Percentiles rank a stretch among this genome's conserved stretches.
phyloP scores from a whole-genome alignment of 768 basidiomycete species.

The Boletellus ananas region DNA sequence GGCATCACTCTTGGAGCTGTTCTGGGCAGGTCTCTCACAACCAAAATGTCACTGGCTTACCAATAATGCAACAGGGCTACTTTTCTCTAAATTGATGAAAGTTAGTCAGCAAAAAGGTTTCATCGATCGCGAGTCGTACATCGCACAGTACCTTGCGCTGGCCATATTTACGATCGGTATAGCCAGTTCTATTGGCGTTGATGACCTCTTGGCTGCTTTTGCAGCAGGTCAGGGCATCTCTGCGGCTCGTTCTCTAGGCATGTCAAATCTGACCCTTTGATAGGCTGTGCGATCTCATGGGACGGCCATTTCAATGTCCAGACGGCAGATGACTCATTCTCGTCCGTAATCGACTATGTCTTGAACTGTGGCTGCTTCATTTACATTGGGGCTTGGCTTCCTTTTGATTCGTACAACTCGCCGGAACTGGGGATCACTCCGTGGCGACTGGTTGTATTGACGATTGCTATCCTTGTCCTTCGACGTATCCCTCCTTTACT shows the following conservation, averaged over 20 bases:
- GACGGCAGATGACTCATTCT: constrained; percentile 82
- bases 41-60: neutral
- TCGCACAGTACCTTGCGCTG: constrained; percentile 78
- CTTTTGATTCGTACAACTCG: constrained; percentile 55
- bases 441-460: constrained; percentile 67
- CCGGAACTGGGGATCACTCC: constrained; percentile 59
- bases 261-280: neutral
- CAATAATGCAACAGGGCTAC: constrained; percentile 42
- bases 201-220: constrained; percentile 88
- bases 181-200: constrained; percentile 74
- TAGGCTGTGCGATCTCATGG: constrained; percentile 88
- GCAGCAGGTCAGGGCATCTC: constrained; percentile 54
- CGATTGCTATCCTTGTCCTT: constrained; percentile 63
- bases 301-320: constrained; percentile 79
- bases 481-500: constrained; percentile 81
- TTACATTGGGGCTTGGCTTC: constrained; percentile 86
- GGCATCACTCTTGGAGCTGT: constrained; percentile 68
- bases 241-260: neutral
- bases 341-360: constrained; percentile 86
- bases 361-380: constrained; percentile 79
- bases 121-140: constrained; percentile 80
- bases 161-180: constrained; percentile 76
- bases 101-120: constrained; percentile 56
- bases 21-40: constrained; percentile 32
- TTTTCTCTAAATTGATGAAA: constrained; percentile 72